Conservation (phyloP, 305 asterid species). For the Solanum hybrid region DNA sequence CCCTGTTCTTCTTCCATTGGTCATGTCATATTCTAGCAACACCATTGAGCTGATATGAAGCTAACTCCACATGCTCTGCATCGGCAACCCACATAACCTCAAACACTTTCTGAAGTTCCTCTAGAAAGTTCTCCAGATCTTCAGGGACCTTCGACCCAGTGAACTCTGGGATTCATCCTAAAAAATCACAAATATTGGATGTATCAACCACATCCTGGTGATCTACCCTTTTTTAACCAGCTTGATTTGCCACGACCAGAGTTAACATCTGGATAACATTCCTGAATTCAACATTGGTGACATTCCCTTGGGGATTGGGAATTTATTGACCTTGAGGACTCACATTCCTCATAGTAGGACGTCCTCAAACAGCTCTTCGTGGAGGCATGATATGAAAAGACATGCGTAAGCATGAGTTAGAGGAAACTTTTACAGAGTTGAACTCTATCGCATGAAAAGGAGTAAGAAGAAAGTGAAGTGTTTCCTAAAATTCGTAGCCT, state of each 20-base stretch:
- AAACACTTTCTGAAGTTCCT: background rate
- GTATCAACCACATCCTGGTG: background rate
- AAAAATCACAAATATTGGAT: background rate
- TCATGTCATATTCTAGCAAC: background rate
- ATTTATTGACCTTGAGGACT: background rate
- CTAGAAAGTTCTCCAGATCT: background rate
- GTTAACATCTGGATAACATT: background rate
- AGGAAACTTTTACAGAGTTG: background rate
- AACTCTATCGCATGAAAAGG: background rate
- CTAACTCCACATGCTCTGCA: background rate
- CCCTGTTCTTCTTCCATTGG: background rate
- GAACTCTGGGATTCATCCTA: background rate
- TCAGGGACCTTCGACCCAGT: background rate
- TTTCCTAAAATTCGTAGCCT: background rate
- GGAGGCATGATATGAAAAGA: background rate
- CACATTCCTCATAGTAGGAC: background rate
- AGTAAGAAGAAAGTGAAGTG: background rate
- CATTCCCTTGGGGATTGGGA: background rate
- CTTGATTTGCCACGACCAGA: background rate
- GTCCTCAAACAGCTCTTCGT: background rate
- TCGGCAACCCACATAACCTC: background rate
- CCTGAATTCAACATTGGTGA: background rate
- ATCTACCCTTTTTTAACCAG: background rate
- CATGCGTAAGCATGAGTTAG: background rate
- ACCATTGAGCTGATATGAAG: background rate